Conservation (phyloP, 352 stramenopile genomes). For the Thalassiosira gravida region DNA sequence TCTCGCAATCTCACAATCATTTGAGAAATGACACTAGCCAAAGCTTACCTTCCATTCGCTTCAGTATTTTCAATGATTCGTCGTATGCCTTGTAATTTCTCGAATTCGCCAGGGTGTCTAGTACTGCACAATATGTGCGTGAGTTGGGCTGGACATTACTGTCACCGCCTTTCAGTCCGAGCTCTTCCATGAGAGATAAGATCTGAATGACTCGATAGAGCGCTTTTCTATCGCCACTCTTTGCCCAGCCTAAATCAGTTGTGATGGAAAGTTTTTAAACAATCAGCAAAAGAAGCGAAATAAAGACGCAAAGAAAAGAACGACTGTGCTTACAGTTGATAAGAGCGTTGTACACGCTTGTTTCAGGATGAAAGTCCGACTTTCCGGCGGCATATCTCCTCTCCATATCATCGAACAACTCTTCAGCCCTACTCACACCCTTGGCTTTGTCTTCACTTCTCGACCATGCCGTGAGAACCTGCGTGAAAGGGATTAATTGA, state of each 20-base stretch:
- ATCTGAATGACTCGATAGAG: constrained; percentile 60
- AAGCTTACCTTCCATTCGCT: constrained; percentile 38
- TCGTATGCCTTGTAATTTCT: constrained; percentile 43
- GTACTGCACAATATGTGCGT: constrained; percentile 68
- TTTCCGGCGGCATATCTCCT: constrained; percentile 35
- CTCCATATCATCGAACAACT: constrained; percentile 53
- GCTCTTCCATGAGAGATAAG: constrained; percentile 66
- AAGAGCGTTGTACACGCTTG: constrained; percentile 67
- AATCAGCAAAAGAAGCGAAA: constrained; percentile 4
- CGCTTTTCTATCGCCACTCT: constrained; percentile 52
- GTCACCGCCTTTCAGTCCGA: constrained; percentile 37
- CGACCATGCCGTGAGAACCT: constrained; percentile 33
- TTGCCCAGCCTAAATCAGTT: constrained; percentile 58
- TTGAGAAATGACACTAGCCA: constrained; percentile 56
- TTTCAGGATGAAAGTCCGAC: constrained; percentile 35
- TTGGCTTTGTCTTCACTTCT: constrained; percentile 52
- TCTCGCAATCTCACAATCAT: too few species aligned
- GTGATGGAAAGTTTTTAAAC: background rate
- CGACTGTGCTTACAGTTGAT: constrained; percentile 64
- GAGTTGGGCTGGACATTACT: constrained; percentile 62
- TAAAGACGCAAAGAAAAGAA: background rate
- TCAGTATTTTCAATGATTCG: constrained; percentile 40
- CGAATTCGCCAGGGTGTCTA: constrained; percentile 51
- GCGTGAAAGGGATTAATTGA: too few species aligned
- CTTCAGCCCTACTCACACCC: constrained; percentile 56